Conservation (phyloP, 345 rosid species). For the Pistacia atlantica region DNA sequence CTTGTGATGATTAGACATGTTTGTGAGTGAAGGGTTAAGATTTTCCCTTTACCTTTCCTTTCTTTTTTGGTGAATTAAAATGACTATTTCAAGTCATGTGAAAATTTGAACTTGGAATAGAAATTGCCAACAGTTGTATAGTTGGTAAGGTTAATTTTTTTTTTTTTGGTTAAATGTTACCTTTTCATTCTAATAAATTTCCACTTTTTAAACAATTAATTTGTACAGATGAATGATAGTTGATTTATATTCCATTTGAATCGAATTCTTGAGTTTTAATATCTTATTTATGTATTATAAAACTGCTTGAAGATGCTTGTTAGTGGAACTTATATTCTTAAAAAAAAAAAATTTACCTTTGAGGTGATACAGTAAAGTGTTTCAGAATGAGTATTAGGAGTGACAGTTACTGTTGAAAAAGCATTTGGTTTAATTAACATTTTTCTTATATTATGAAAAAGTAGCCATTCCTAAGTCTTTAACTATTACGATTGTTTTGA, state of each 20-base stretch:
- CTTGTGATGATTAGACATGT: background rate
- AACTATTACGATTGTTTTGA: background rate
- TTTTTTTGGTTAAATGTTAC: background rate
- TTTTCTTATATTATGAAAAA: background rate
- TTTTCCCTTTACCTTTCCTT: too few species aligned
- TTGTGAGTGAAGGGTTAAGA: background rate
- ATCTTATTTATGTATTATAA: too few species aligned
- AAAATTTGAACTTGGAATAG: background rate
- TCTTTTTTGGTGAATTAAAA: too few species aligned
- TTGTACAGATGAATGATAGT: too few species aligned
- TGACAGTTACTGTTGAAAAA: too few species aligned
- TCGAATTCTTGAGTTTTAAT: too few species aligned
- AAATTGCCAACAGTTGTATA: background rate
- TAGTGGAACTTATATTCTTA: background rate
- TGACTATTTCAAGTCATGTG: background rate
- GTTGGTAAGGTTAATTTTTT: background rate
- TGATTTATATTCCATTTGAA: too few species aligned
- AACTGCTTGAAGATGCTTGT: background rate
- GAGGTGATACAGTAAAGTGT: too few species aligned
- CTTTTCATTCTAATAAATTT: background rate
- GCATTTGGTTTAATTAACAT: too few species aligned
- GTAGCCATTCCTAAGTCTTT: background rate
- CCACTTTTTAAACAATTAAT: too few species aligned
- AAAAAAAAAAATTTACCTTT: too few species aligned
- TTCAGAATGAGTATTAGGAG: too few species aligned